Evolutionary conservation across 2,329 filamentous ascomycete species (phyloP).

Genomic region (Waltergamsia citrina): DNA sequence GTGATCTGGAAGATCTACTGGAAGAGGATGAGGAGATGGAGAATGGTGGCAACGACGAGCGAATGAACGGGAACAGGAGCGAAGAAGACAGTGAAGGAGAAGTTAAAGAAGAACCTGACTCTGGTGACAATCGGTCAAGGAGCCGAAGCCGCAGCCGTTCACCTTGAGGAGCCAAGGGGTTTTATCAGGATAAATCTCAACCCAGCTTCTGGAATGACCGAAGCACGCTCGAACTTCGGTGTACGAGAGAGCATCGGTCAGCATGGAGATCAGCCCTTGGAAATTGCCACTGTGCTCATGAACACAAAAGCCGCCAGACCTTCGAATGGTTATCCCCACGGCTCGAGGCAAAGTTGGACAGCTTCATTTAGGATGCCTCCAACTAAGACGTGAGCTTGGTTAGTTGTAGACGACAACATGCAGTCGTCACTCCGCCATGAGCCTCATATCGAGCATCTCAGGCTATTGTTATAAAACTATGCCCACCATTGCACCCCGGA

Average conservation of each 20-base stretch:
- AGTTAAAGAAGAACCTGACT: conserved; percentile 28
- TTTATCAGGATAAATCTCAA: no score
- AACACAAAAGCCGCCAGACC: no score
- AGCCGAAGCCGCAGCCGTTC: conserved; percentile 9
- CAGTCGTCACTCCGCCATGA: background rate
- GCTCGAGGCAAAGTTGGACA: no score
- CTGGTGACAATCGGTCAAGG: conserved; percentile 20
- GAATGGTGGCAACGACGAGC: conserved; percentile 13
- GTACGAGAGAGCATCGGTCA: no score
- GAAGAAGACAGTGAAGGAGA: conserved; percentile 5
- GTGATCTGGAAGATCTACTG: conserved; percentile 65
- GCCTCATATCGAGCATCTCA: background rate
- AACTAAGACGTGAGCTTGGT: background rate
- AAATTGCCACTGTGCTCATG: no score
- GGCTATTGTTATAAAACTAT: background rate
- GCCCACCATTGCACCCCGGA: background rate
- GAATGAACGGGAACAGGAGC: conserved; percentile 11
- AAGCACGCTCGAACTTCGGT: no score
- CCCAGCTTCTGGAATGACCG: no score
- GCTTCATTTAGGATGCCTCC: no score
- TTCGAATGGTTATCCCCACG: no score
- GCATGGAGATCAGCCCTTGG: no score
- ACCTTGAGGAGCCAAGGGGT: conserved; percentile 4
- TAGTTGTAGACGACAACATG: background rate
- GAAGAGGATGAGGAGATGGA: conserved; percentile 46